Conservation (phyloP, 164 flowering plant genomes). For the Magnolia officinalis region DNA sequence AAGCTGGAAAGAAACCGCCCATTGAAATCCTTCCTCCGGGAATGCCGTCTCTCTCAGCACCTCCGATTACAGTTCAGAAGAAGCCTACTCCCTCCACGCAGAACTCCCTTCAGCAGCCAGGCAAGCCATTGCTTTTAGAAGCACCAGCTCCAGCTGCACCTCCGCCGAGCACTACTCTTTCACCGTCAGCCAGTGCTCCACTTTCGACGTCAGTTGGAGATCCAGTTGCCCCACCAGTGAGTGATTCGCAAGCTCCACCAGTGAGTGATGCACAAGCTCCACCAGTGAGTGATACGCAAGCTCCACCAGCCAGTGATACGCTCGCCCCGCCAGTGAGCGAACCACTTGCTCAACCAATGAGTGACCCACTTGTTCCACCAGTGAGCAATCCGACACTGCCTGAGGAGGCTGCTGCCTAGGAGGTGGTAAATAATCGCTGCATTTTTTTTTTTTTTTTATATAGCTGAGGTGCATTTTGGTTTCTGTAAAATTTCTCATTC, state of each 20-base stretch:
- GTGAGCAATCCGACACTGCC: neutral
- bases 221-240: neutral
- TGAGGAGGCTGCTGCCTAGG: conserved; percentile 4
- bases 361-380: neutral
- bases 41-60: conserved; percentile 62
- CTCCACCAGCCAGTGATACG: neutral
- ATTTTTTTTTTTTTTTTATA: no score
- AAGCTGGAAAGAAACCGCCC: conserved; percentile 82
- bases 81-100: conserved; percentile 40
- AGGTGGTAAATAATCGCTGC: neutral
- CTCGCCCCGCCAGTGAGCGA: neutral
- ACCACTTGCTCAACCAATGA: neutral
- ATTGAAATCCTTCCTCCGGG: conserved; percentile 98
- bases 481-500: neutral
- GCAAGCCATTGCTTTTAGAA: conserved; percentile 62
- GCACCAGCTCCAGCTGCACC: conserved; percentile 37
- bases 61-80: conserved; percentile 46
- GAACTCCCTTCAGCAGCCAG: conserved; percentile 46
- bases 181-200: neutral
- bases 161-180: neutral
- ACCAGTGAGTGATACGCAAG: neutral
- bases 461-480: neutral
- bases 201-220: neutral
- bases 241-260: neutral
- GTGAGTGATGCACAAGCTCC: conserved; percentile 1